phyloP scores from a whole-genome alignment of 2,329 filamentous ascomycete species.

The Epichloe sylvatica region DNA sequence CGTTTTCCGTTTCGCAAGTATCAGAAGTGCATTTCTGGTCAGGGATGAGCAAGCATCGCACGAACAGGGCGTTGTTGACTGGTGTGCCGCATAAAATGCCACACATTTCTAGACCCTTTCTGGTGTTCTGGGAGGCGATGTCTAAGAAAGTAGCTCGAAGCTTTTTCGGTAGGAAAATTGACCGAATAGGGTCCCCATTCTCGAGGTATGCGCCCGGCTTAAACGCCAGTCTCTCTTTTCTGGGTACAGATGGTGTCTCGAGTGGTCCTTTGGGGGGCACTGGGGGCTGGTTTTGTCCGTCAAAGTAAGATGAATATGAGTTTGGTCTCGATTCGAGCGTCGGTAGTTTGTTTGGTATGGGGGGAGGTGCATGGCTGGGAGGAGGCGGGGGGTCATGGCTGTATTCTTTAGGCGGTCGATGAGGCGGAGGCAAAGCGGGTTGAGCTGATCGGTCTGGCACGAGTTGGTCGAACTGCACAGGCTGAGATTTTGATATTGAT shows the following conservation, averaged over 20 bases:
- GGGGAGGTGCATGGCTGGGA: slow-evolving; percentile 8
- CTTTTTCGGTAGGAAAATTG: slow-evolving; percentile 68
- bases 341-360: slow-evolving; percentile 18
- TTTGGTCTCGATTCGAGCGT: slow-evolving; percentile 6
- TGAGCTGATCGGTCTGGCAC: slow-evolving; percentile 8
- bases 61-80: slow-evolving; percentile 86
- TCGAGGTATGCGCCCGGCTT: slow-evolving; percentile 77
- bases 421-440: slow-evolving; percentile 16
- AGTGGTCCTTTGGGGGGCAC: slow-evolving; percentile 18
- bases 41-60: slow-evolving; percentile 77
- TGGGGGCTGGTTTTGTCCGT: slow-evolving; percentile 7
- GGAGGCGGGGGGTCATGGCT: neutral
- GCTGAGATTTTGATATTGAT: slow-evolving; percentile 36
- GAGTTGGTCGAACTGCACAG: slow-evolving; percentile 29
- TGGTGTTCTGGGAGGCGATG: slow-evolving; percentile 64
- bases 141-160: slow-evolving; percentile 63
- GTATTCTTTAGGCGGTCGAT: slow-evolving; percentile 19
- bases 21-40: slow-evolving; percentile 82
- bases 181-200: slow-evolving; percentile 72
- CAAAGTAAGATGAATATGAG: slow-evolving; percentile 1
- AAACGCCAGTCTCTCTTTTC: slow-evolving; percentile 49
- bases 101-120: slow-evolving; percentile 77
- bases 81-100: slow-evolving; percentile 85
- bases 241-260: slow-evolving; percentile 17
- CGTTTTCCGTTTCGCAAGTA: slow-evolving; percentile 88